Percentiles rank a stretch among this genome's conserved stretches.
Evolutionary conservation across 1,284 basidiomycete genomes (phyloP).

Genomic region (Xerocomus minutiporus): DNA sequence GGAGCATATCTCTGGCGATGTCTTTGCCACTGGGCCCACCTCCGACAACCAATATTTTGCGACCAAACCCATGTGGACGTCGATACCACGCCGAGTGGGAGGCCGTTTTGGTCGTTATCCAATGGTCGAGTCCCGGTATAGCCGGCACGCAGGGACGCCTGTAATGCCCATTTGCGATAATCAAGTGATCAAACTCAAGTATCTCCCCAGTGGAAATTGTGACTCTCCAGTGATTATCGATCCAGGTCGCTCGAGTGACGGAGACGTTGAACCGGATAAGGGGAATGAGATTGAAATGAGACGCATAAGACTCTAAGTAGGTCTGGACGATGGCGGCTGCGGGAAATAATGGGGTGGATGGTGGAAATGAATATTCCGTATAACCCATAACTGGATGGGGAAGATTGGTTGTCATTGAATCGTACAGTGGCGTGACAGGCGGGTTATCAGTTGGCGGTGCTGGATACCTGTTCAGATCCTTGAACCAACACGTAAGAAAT

Average conservation of each 20-base stretch:
- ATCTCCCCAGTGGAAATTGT: conserved; percentile 36
- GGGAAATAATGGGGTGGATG: conserved; percentile 66
- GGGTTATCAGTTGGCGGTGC: conserved; percentile 46
- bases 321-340: conserved; percentile 49
- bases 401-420: conserved; percentile 71
- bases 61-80: conserved; percentile 42
- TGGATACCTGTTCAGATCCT: conserved; percentile 46
- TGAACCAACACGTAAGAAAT: background rate
- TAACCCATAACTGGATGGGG: conserved; percentile 74
- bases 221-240: conserved; percentile 46
- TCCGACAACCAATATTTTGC: conserved; percentile 63
- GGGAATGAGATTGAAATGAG: conserved; percentile 49
- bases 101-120: conserved; percentile 49
- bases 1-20: conserved; percentile 53
- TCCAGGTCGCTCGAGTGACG: conserved; percentile 45
- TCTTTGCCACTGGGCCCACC: conserved; percentile 67
- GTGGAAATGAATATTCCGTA: conserved; percentile 58
- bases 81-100: conserved; percentile 67
- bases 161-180: conserved; percentile 74
- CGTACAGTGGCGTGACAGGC: conserved; percentile 67
- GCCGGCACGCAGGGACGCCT: conserved; percentile 55
- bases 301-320: conserved; percentile 60
- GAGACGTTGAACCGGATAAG: conserved; percentile 53
- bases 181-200: conserved; percentile 52
- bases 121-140: conserved; percentile 53